Conservation (phyloP, 129 eudicot genomes). For the Centella asiatica region DNA sequence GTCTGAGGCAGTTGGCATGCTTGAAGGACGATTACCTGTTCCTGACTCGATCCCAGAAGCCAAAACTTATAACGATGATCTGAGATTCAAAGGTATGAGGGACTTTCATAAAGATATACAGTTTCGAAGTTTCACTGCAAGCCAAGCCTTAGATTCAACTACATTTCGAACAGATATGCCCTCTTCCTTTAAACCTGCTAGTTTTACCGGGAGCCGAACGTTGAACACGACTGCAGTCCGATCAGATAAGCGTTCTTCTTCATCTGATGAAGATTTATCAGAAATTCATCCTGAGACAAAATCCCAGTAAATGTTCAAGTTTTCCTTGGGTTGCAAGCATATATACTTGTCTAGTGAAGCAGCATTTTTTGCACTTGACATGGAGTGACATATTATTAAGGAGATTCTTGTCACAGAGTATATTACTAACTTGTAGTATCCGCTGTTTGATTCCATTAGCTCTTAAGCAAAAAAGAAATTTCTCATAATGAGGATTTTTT, state of each 20-base stretch:
- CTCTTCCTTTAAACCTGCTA: conserved; percentile 27
- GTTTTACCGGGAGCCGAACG: conserved; percentile 5
- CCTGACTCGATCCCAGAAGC: conserved; percentile 45
- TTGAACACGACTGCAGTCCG: neutral
- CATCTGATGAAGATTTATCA: conserved; percentile 18
- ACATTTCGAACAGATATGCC: conserved; percentile 19
- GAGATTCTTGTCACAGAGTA: no score
- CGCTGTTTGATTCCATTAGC: no score
- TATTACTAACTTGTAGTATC: no score
- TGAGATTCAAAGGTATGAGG: conserved; percentile 67
- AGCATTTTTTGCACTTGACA: no score
- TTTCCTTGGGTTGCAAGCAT: neutral
- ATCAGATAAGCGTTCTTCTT: neutral
- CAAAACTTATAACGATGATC: conserved; percentile 30
- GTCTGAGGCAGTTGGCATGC: conserved; percentile 68
- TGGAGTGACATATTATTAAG: no score
- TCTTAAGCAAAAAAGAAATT: no score
- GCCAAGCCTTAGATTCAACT: conserved; percentile 25
- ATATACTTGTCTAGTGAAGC: no score
- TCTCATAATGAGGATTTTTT: no score
- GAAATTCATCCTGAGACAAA: conserved; percentile 25
- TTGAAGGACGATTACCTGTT: conserved; percentile 45
- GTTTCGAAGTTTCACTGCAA: conserved; percentile 11
- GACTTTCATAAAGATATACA: conserved; percentile 36
- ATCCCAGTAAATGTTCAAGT: conserved; percentile 8